Base-by-base conservation (phyloP, 208 protist genomes). In the Crithidia fasciculata region DNA sequence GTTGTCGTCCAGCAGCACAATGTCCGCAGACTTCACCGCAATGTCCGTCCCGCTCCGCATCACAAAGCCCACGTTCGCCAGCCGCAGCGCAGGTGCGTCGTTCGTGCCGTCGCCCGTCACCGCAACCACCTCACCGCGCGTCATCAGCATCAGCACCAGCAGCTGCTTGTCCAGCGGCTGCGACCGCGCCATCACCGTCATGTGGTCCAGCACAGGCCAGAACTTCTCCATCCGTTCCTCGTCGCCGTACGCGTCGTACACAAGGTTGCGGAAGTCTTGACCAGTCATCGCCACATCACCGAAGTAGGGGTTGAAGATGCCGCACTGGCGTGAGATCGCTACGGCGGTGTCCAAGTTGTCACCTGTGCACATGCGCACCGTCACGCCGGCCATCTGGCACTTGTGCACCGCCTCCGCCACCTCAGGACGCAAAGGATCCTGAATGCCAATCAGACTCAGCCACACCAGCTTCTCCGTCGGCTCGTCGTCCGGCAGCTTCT, bases 1-100 rank as follows among this genome's bases (percentile, higher is more conserved):
- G 91, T 99, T 99, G 84, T 99, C 98, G 82, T 99, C 98, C 44
- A 99, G 77, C 40, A 99, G 77, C 58, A 97, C 84, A 60, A 96
- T 96, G 67, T 95, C 92, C 10, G 92, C 95, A 3, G 93, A 93
- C 79, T 96, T 92, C 72, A 98, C 96, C 8, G 97, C 97, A 28
- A 99, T 91, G 53, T 98, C 97, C 10, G 97, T 99, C 10, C 98
- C 98, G 54, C 82, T 89, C 40, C 97, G 95, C 98, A 99, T 99
- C 49, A 98, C 85, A 50, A 99, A 95, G 62, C 98, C 98, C 13
- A 99, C 98, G 75, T 99, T 93, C 44, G 98, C 96, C 28, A 86
- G 62, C 28, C 97, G 96, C 45, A 99, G 95, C 52, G 97, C 96
- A 8, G 96, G 97, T 19, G 95, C 97, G 83, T 99, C 98, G 83